A percentile compares a stretch with the other conserved stretches of the same genome.
These are phyloP conservation scores for Lentinula boryana DNA, from an alignment of 768 basidiomycete genomes.

Conservation along the genomic window DNA sequence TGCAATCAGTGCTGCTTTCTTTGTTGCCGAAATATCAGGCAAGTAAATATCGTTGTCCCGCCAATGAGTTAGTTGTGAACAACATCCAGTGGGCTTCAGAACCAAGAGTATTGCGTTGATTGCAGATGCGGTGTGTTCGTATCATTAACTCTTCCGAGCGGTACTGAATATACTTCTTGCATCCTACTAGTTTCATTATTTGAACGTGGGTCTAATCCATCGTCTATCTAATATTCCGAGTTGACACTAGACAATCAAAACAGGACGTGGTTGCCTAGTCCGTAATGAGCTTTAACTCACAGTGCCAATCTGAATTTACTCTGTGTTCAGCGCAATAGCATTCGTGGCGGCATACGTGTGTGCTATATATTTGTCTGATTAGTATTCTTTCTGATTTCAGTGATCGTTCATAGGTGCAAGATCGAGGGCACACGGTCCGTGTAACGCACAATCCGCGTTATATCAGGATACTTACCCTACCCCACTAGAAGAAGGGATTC, in stretches of 20 bases:
- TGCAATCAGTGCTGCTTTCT: conserved; percentile 40
- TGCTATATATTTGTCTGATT: neutral
- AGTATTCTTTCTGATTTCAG: neutral
- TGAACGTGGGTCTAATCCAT: conserved; percentile 33
- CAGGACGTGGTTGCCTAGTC: conserved; percentile 46
- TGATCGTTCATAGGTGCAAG: conserved; percentile 28
- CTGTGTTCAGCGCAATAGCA: conserved; percentile 31
- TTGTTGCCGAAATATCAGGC: conserved; percentile 42
- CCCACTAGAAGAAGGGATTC: conserved; percentile 36
- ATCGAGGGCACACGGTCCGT: conserved; percentile 36
- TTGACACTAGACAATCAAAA: neutral
- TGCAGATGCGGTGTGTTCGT: conserved; percentile 44
- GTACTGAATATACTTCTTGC: conserved; percentile 2
- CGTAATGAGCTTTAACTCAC: conserved; percentile 7
- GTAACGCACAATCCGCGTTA: neutral
- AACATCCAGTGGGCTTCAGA: conserved; percentile 40
- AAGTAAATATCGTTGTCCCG: conserved; percentile 1
- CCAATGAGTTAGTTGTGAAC: neutral
- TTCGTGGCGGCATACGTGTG: conserved; percentile 40
- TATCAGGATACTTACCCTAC: neutral
- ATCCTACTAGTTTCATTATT: conserved; percentile 42
- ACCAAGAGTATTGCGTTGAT: conserved; percentile 51
- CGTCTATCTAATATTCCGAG: conserved; percentile 1
- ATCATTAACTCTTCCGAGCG: neutral
- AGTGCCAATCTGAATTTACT: neutral